Evolutionary conservation across 148 eudicot genomes (phyloP), one percentile per base, ranked within the genome.

Genomic region (Rhododendron griersonianum): DNA sequence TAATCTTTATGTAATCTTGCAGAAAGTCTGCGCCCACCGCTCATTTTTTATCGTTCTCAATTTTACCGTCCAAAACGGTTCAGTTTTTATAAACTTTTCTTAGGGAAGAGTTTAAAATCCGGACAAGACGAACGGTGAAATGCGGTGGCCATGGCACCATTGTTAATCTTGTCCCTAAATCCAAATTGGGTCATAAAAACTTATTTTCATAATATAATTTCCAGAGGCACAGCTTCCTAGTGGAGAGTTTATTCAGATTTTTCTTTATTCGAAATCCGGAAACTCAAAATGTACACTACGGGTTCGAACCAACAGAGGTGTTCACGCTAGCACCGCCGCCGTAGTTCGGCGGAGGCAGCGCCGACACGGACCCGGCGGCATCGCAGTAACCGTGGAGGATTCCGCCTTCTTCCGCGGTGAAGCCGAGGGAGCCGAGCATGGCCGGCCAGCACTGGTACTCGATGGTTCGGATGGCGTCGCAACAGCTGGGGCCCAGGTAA

Each of bases 401-500:
- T 15, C 89, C 92, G 4, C 91, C 93, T 53, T 95, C 95, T 39
- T 93, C 88, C 0, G 92, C 30, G 48, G 92, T 91, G 86, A 88
- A 92, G 35, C 98, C 96, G 7, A 95, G 89, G 19, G 93, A 88
- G 41, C 86, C 80, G 35, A 95, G 81, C 98, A 93, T 91, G 5
- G 90, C 37, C 47, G 98, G 96, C 98, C 95, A 95, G 86, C 96
- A 95, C 19, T 91, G 86, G 35, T 87, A 87, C 67, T 87, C 83
- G 9, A 95, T 93, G 28, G 81, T 87, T 7, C 83, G 76, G 21
- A 95, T 91, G 80, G 98, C 94, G 5, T 81, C 74, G 79, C 98
- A 95, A 74, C 98, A 95, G 50, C 81, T 86, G 5, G 86, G 87
- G 16, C 94, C 94, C 0, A 95, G 85, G 81, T 89, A 89, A 0